These are phyloP conservation scores for Allium cepa DNA, from an alignment of 106 monocot genomes.

Conservation along the genomic window DNA sequence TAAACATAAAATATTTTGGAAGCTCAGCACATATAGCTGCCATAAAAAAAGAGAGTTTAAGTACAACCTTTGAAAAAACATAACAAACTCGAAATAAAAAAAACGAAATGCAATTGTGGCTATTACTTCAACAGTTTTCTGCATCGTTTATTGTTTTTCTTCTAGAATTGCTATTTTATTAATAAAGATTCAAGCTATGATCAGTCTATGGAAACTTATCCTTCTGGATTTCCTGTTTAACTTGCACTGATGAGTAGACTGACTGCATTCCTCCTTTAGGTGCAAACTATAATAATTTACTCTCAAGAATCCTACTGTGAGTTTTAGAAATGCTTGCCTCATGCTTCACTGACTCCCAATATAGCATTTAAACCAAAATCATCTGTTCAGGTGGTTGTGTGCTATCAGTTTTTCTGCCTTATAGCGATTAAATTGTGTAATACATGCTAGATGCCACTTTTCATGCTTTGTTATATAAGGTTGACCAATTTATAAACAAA, in stretches of 20 bases:
- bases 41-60: too few relatives aligned
- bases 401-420: constrained; percentile 3
- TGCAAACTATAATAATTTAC: constrained; percentile 17
- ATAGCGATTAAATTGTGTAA: constrained; percentile 24
- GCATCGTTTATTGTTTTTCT: too few relatives aligned
- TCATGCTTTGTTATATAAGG: constrained; percentile 50
- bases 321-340: constrained; percentile 45
- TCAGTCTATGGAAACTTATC: constrained; percentile 8
- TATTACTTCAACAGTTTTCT: too few relatives aligned
- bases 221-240: constrained; percentile 7
- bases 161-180: too few relatives aligned
- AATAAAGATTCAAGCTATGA: constrained; percentile 24
- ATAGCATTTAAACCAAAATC: too few relatives aligned
- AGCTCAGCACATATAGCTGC: too few relatives aligned
- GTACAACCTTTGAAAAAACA: too few relatives aligned
- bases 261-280: constrained; percentile 9
- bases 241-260: constrained; percentile 7
- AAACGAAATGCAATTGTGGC: too few relatives aligned
- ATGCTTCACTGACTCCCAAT: constrained; percentile 24
- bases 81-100: too few relatives aligned
- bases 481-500: constrained; percentile 58
- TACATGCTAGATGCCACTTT: constrained; percentile 71
- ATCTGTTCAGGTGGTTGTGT: constrained; percentile 19
- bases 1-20: too few relatives aligned
- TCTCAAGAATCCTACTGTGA: constrained; percentile 48